Evolutionary conservation across 2,329 filamentous ascomycete genomes (phyloP), one percentile per base, ranked within the genome.

Genomic region (Botryotinia convoluta): DNA sequence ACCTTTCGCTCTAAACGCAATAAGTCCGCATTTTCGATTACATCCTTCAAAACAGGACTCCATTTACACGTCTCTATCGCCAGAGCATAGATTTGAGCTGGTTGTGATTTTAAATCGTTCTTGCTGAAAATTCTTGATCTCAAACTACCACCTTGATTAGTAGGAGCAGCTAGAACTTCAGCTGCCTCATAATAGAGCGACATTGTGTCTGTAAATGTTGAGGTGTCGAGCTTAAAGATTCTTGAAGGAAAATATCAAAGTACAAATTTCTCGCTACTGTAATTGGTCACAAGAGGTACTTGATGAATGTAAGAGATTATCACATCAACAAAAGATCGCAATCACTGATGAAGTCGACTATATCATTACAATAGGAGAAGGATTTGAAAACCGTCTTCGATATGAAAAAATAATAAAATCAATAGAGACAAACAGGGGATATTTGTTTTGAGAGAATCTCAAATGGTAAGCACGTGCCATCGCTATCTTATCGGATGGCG

Each of bases 131-230:
- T 89, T 51, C 93, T 87, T 12, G 94, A 93, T 82, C 97, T 97
- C 76, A 98, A 87, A 39, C 93, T 97, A 29, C 93, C 94, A n/a
- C 92, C 91, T 4, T 86, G 84, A n/a, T 88, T 87, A 1, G 88
- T 84, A 4, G 90, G 84, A 10, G 87, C 87, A 6, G 88, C 87
- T 72, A 99, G 84, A 51, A 98, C 85, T 22, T 90, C 87, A 6
- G 92, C 94, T 10, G 95, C 92, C 84, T 98, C 96, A 81, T 97
- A 92, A 82, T 99, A 99, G 73, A 99, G 91, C 65, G 95, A 97
- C 95, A 98, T 98, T 54, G 63, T 72, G 71, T 60, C 18, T 44
- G 48, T 48, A 7, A 68, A 68, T 44, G 35, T n/a, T 42, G 44
- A 60, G 51, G 14, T 32, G 51, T 57, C 29, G 39, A 67, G 45